Conservation (phyloP, 768 basidiomycete genomes). For the Tricholoma saponaceum region DNA sequence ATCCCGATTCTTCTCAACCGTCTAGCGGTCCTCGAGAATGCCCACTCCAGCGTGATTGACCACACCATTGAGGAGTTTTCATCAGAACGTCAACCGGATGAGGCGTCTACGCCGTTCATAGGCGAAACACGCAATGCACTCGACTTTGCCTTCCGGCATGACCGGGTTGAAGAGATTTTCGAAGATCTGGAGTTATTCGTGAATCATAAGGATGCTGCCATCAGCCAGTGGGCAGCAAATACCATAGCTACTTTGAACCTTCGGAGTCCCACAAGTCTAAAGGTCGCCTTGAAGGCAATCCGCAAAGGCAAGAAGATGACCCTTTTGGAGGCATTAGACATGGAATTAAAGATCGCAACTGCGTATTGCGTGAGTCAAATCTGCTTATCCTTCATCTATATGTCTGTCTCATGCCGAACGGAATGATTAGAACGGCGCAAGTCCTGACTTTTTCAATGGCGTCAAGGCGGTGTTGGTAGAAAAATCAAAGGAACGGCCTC, state of each 20-base stretch:
- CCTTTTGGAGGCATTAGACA: constrained; percentile 66
- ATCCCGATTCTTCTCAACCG: constrained; percentile 68
- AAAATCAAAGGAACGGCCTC: constrained; percentile 46
- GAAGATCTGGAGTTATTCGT: constrained; percentile 44
- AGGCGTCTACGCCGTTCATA: constrained; percentile 46
- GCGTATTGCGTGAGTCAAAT: constrained; percentile 76
- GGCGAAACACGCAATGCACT: constrained; percentile 72
- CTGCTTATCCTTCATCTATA: constrained; percentile 4
- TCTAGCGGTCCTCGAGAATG: constrained; percentile 53
- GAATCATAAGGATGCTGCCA: constrained; percentile 34
- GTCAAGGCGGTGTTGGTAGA: constrained; percentile 62
- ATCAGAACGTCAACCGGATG: constrained; percentile 60
- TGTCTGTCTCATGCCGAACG: constrained; percentile 10
- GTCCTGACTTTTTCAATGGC: constrained; percentile 80
- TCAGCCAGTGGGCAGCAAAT: constrained; percentile 70
- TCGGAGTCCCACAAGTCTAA: constrained; percentile 90
- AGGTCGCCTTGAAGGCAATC: constrained; percentile 81
- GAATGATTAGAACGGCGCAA: constrained; percentile 58
- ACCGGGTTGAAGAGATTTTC: constrained; percentile 71
- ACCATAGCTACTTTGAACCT: constrained; percentile 59
- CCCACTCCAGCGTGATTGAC: constrained; percentile 35
- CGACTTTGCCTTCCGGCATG: constrained; percentile 72
- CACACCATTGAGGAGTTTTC: constrained; percentile 69
- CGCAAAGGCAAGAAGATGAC: constrained; percentile 61
- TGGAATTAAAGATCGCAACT: constrained; percentile 85